These are phyloP conservation scores for Saccharomycopsis amapae DNA, from an alignment of 805 yeast genomes.

Conservation along the genomic window DNA sequence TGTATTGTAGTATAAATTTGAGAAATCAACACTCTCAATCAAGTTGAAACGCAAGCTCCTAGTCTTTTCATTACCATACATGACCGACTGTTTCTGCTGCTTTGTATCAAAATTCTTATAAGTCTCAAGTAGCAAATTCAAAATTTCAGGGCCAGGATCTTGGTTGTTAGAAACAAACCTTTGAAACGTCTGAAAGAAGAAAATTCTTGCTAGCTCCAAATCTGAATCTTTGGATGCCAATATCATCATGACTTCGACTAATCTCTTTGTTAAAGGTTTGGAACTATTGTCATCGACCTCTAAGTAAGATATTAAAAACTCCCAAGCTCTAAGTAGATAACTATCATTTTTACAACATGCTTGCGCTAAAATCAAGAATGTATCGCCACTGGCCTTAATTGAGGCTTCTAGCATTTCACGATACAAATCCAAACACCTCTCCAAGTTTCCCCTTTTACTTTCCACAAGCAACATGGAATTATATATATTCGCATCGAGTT, in stretches of 20 bases:
- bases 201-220: constrained; percentile 53
- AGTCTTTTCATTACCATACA: constrained; percentile 41
- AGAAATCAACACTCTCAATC: constrained; percentile 35
- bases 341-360: constrained; percentile 54
- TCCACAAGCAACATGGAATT: constrained; percentile 64
- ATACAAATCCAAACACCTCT: constrained; percentile 68
- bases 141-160: constrained; percentile 12
- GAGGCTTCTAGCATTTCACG: constrained; percentile 50
- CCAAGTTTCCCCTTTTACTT: constrained; percentile 54
- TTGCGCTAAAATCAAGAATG: constrained; percentile 52
- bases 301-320: constrained; percentile 59
- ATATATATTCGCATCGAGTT: constrained; percentile 65
- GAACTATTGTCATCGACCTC: constrained; percentile 29
- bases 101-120: constrained; percentile 14
- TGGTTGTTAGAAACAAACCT: constrained; percentile 30
- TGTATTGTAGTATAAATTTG: constrained; percentile 8
- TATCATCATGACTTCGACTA: constrained; percentile 63
- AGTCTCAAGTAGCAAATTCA: constrained; percentile 18
- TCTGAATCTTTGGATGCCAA: constrained; percentile 57
- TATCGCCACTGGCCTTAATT: constrained; percentile 35
- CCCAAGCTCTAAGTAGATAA: constrained; percentile 63
- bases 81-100: constrained; percentile 28
- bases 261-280: constrained; percentile 31
- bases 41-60: constrained; percentile 40
- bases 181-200: constrained; percentile 34